A percentile compares a stretch with the other conserved stretches of the same genome.
phyloP scores from a whole-genome alignment of 805 yeast genomes.

The Saccharomycopsis schoenii region DNA sequence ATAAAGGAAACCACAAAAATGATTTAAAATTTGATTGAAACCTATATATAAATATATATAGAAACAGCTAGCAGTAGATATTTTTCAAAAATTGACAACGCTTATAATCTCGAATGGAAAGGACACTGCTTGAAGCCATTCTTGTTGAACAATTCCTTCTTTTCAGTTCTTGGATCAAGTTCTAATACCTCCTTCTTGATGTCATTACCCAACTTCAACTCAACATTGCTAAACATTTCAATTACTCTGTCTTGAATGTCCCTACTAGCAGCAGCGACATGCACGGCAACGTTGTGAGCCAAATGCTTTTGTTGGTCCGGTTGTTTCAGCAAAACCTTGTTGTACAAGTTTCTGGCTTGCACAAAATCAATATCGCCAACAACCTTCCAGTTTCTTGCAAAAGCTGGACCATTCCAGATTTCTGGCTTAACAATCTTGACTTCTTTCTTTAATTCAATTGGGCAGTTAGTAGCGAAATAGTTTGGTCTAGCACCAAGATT shows the following conservation, averaged over 20 bases:
- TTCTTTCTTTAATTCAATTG: constrained; percentile 34
- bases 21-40: no score
- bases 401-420: constrained; percentile 72
- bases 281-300: constrained; percentile 76
- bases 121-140: constrained; percentile 13
- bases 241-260: constrained; percentile 71
- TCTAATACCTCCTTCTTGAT: constrained; percentile 55
- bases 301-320: constrained; percentile 78
- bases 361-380: constrained; percentile 59
- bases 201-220: constrained; percentile 53
- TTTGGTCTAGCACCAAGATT: constrained; percentile 74
- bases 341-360: constrained; percentile 71
- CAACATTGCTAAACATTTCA: constrained; percentile 67
- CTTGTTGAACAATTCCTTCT: constrained; percentile 14
- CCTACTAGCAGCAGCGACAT: constrained; percentile 58
- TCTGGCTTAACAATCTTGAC: constrained; percentile 56
- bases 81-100: no score
- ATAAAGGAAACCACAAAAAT: not conserved
- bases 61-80: no score
- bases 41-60: no score
- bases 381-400: constrained; percentile 79
- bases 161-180: constrained; percentile 34
- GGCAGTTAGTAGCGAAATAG: constrained; percentile 48
- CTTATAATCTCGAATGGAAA: constrained; percentile 13
- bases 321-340: constrained; percentile 59